Evolutionary conservation across 768 basidiomycete species (phyloP).

Genomic region (Leccinum subgranulosum): DNA sequence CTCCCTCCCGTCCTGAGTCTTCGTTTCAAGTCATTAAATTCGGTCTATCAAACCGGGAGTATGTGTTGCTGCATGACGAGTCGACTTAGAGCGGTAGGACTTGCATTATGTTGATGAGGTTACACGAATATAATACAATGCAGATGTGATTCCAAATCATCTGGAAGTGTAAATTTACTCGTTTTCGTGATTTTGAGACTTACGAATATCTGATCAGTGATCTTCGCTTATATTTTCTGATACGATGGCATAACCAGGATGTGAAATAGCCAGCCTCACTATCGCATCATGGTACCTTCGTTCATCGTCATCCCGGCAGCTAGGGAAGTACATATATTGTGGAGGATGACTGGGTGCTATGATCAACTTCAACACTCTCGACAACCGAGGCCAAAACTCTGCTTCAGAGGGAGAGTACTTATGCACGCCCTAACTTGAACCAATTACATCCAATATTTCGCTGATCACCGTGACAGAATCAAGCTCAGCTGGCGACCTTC

Average conservation of each 20-base stretch:
- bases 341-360: slow-evolving; percentile 31
- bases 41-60: slow-evolving; percentile 76
- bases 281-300: background rate
- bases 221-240: background rate
- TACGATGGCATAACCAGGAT: background rate
- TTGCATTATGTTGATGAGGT: background rate
- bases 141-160: background rate
- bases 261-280: background rate
- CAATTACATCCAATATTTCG: background rate
- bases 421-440: slow-evolving; percentile 8
- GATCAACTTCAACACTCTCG: slow-evolving; percentile 26
- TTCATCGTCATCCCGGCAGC: slow-evolving; percentile 1
- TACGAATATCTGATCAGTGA: background rate
- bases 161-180: background rate
- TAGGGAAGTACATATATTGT: slow-evolving; percentile 4
- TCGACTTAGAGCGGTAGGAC: slow-evolving; percentile 35
- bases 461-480: background rate
- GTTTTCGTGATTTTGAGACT: background rate
- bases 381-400: slow-evolving; percentile 35
- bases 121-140: background rate
- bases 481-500: background rate
- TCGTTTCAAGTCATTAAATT: slow-evolving; percentile 72
- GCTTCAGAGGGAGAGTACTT: background rate
- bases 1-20: slow-evolving; percentile 7
- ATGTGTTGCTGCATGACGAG: slow-evolving; percentile 83